A percentile compares a stretch with the other conserved stretches of the same genome.
Evolutionary conservation across 2,329 filamentous ascomycete genomes (phyloP).

Genomic region (Seiridium cupressi): DNA sequence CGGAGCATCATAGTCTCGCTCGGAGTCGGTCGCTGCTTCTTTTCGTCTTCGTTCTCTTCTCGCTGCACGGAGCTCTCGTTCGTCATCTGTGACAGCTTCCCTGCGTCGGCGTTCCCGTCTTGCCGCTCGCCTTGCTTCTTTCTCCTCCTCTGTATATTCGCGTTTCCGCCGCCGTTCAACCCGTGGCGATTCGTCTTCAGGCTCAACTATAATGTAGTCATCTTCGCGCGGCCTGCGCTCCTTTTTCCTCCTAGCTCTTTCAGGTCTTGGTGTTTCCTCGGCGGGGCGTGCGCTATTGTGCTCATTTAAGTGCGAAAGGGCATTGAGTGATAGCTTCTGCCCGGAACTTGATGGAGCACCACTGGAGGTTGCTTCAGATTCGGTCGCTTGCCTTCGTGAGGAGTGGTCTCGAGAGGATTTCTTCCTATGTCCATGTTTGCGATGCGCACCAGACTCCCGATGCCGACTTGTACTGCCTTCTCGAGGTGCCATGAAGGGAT

Average conservation of each 20-base stretch:
- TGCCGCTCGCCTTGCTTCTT: constrained; percentile 6
- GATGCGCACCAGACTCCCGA: constrained; percentile 22
- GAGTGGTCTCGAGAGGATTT: constrained; percentile 29
- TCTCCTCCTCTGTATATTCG: constrained; percentile 11
- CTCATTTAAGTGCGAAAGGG: constrained; percentile 65
- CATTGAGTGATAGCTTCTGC: constrained; percentile 45
- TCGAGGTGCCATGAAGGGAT: constrained; percentile 29
- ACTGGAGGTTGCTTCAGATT: constrained; percentile 31
- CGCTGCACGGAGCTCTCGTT: constrained; percentile 19
- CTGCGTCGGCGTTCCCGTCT: constrained; percentile 11
- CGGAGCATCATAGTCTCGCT: constrained; percentile 15
- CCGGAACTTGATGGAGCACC: constrained; percentile 15
- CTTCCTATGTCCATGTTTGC: constrained; percentile 34
- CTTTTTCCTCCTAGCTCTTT: constrained; percentile 36
- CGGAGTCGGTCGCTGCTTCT: constrained; percentile 11
- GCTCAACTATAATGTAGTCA: constrained; percentile 16
- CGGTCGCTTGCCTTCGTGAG: constrained; percentile 28
- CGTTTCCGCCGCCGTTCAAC: constrained; percentile 16
- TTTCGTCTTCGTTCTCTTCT: constrained; percentile 14
- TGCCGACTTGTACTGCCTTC: constrained; percentile 23
- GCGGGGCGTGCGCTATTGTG: constrained; percentile 47
- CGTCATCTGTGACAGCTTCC: constrained; percentile 18
- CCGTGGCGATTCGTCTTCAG: constrained; percentile 29
- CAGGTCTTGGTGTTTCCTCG: constrained; percentile 37
- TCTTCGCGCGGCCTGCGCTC: constrained; percentile 27